Evolutionary conservation across 352 stramenopile genomes (phyloP), one percentile per base, ranked within the genome.

Genomic region (Plasmopara muralis): DNA sequence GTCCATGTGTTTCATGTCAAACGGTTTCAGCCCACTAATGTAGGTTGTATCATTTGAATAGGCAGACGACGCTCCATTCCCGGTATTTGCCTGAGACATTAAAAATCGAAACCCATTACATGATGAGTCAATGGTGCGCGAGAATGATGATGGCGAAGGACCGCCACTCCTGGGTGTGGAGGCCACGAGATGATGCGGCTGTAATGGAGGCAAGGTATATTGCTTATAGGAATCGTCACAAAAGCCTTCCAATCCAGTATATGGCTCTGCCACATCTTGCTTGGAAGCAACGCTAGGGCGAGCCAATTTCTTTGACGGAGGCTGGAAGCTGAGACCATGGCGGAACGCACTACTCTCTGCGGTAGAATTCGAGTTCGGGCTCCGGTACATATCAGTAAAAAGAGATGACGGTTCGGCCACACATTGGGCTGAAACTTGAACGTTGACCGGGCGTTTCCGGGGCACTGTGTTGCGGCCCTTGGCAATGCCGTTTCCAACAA

Each of bases 221-320:
- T 72, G 57, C 60, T 81, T 78, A 31, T 64, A 61, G 12, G 70
- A 55, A 40, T 77, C 63, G 51, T 81, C 70, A 6, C 55, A 73
- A 29, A 85, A 84, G 12, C 66, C 74, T 47, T 87, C 72, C 33
- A 85, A 56, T 0, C 74, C 70, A 15, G 61, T 66, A 9, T 67
- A 45, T 4, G 56, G 46, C 5, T 69, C 53, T 0, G 49, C 35
- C 37, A 37, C 29, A 0, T 66, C 66, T 54, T 52, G 71, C 31
- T 48, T 68, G 43, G 35, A 50, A 37, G 14, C 53, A 1, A 51
- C 13, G 10, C 43, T 57, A 0, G 71, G 66, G 4, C 73, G 76
- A 13, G 76, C 73, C 7, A 83, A 55, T 46, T 77, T 77, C 64
- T 87, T 87, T 18, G 72, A 37, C 16, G 63, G 49, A 6, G 72